phyloP scores from a whole-genome alignment of 768 basidiomycete genomes.

The Mycena vulgaris region DNA sequence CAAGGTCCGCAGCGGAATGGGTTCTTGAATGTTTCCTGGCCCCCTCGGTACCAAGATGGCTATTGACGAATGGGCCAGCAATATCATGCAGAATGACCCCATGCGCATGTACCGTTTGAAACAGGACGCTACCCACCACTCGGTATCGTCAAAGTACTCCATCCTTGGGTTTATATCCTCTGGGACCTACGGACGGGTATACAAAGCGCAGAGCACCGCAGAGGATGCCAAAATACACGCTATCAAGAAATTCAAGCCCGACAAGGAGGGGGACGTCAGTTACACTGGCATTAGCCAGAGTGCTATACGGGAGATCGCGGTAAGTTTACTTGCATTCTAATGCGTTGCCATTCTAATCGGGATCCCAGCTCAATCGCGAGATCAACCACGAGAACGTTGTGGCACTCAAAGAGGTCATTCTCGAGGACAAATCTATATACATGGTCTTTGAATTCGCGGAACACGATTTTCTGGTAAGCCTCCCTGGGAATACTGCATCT shows the following conservation, averaged over 20 bases:
- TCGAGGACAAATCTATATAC: conserved; percentile 98
- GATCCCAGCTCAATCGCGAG: conserved; percentile 84
- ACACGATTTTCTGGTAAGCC: conserved; percentile 93
- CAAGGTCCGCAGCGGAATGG: too few species aligned
- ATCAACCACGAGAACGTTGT: conserved; percentile 94
- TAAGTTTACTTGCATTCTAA: conserved; percentile 54
- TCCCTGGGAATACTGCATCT: neutral
- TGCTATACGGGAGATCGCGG: conserved; percentile 96
- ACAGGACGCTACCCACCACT: conserved; percentile 76
- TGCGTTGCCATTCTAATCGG: neutral
- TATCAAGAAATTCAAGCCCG: conserved; percentile 99
- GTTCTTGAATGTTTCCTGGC: neutral
- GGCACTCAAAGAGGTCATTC: conserved; percentile 92
- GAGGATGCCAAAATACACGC: conserved; percentile 84
- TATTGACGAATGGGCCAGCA: conserved; percentile 55
- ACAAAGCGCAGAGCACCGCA: conserved; percentile 91
- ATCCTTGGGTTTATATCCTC: conserved; percentile 99
- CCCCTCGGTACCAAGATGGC: conserved; percentile 11
- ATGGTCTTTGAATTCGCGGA: conserved; percentile 99
- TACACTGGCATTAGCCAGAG: conserved; percentile 99
- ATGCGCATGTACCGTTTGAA: conserved; percentile 90
- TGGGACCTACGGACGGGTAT: conserved; percentile 98
- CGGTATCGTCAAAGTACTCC: conserved; percentile 86
- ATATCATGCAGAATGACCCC: conserved; percentile 76
- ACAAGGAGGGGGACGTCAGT: conserved; percentile 98